Percentiles rank a stretch among this genome's conserved stretches.
Conservation (phyloP, 192 early-diverging fungal species). For the Umbelopsis vinacea region DNA sequence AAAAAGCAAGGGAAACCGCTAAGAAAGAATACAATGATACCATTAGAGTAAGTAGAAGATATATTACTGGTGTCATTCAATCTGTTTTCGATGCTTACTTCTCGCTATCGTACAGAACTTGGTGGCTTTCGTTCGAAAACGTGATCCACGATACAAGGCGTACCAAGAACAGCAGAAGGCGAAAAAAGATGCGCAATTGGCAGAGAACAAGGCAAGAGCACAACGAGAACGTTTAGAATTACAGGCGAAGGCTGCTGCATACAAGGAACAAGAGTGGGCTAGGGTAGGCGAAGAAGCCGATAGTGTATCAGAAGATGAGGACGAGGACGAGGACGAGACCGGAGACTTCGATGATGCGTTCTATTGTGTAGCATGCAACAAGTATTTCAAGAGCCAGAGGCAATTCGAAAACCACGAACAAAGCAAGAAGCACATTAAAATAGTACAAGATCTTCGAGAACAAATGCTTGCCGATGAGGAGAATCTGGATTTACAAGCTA, state of each 20-base stretch:
- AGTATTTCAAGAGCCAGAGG: conserved; percentile 79
- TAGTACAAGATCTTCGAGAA: conserved; percentile 71
- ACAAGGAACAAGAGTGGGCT: conserved; percentile 78
- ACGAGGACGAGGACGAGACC: conserved; percentile 46
- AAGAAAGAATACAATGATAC: conserved; percentile 76
- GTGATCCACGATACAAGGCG: conserved; percentile 88
- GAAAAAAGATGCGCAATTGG: conserved; percentile 57
- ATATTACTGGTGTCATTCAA: neutral
- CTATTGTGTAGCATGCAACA: conserved; percentile 88
- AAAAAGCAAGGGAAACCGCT: conserved; percentile 76
- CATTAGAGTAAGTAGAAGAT: conserved; percentile 53
- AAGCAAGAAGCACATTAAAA: conserved; percentile 86
- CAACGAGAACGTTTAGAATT: conserved; percentile 60
- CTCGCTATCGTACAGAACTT: conserved; percentile 54
- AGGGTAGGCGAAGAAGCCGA: conserved; percentile 51
- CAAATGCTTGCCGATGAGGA: conserved; percentile 78
- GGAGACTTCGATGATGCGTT: conserved; percentile 65
- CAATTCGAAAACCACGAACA: conserved; percentile 86
- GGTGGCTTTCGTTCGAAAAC: conserved; percentile 77
- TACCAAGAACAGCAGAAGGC: conserved; percentile 59
- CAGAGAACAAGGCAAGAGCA: conserved; percentile 63
- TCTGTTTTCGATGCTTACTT: neutral
- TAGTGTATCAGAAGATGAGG: conserved; percentile 33
- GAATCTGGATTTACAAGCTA: conserved; percentile 24
- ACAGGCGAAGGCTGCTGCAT: conserved; percentile 55